phyloP scores from a whole-genome alignment of 2,329 filamentous ascomycete genomes.

The Triangularia verruculosa region DNA sequence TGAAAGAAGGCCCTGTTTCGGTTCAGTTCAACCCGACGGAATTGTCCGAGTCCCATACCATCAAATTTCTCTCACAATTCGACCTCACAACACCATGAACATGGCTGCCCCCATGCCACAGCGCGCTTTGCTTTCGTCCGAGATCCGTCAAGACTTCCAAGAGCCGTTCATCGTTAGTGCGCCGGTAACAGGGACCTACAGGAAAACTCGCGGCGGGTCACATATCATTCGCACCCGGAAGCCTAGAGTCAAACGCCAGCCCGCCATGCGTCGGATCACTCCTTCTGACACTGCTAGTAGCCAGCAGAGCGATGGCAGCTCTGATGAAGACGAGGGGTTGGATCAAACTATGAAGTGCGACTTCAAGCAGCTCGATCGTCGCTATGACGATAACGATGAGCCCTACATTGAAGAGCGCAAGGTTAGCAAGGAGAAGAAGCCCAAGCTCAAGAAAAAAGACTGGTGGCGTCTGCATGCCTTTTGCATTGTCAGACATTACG shows the following conservation, averaged over 20 bases:
- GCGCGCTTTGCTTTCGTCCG: too few relatives aligned
- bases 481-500: constrained; percentile 29
- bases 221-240: not conserved
- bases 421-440: constrained; percentile 17
- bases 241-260: not conserved
- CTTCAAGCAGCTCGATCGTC: constrained; percentile 29
- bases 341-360: constrained; percentile 34
- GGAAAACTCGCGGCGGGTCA: not conserved
- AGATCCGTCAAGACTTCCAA: too few relatives aligned
- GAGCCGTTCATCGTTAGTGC: not conserved
- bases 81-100: too few relatives aligned
- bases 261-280: not conserved
- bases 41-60: too few relatives aligned
- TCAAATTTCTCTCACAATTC: too few relatives aligned
- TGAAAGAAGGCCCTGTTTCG: too few relatives aligned
- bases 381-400: constrained; percentile 30
- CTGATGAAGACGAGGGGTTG: constrained; percentile 39
- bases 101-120: too few relatives aligned
- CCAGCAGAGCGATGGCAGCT: not conserved
- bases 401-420: constrained; percentile 30
- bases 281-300: not conserved
- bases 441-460: constrained; percentile 25
- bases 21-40: too few relatives aligned
- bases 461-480: constrained; percentile 35
- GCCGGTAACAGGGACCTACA: not conserved